Conservation (phyloP, 169 alveolate species). For the Besnoitia besnoiti region DNA sequence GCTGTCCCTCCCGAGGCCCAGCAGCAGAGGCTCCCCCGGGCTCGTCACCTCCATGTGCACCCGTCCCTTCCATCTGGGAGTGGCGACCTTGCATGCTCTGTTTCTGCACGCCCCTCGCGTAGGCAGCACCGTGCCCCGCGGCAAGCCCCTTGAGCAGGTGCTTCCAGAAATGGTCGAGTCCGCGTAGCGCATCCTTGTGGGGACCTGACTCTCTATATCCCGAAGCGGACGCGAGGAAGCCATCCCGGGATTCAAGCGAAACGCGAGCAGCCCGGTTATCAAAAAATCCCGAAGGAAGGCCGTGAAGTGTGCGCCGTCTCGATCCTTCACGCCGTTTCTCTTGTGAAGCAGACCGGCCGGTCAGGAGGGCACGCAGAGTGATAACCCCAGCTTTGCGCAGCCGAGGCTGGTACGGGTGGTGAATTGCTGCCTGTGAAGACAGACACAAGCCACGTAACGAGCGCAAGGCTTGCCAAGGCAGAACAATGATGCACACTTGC, state of each 20-base stretch:
- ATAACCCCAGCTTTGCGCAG: background rate
- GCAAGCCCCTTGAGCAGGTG: slow-evolving; percentile 1
- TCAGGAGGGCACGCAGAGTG: background rate
- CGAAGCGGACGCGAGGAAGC: background rate
- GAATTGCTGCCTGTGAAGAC: slow-evolving; percentile 5
- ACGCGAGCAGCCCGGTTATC: too few relatives aligned
- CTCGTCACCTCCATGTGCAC: background rate
- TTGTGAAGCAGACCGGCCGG: background rate
- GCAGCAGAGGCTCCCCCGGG: background rate
- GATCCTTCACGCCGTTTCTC: background rate
- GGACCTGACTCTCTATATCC: background rate
- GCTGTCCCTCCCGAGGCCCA: background rate
- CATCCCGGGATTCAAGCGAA: background rate
- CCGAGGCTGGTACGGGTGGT: slow-evolving; percentile 3
- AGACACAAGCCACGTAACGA: too few relatives aligned
- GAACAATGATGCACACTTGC: too few relatives aligned
- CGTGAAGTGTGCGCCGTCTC: background rate
- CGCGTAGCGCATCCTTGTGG: background rate
- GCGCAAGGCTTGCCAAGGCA: too few relatives aligned
- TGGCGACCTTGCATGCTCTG: background rate
- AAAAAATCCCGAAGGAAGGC: too few relatives aligned
- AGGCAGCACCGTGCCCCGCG: background rate
- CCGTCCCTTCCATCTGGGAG: background rate
- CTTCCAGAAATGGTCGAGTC: background rate
- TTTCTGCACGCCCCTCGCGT: background rate